A percentile compares a stretch with the other conserved stretches of the same genome.
Conservation (phyloP, 257 asterid genomes). For the Ballota nigra region DNA sequence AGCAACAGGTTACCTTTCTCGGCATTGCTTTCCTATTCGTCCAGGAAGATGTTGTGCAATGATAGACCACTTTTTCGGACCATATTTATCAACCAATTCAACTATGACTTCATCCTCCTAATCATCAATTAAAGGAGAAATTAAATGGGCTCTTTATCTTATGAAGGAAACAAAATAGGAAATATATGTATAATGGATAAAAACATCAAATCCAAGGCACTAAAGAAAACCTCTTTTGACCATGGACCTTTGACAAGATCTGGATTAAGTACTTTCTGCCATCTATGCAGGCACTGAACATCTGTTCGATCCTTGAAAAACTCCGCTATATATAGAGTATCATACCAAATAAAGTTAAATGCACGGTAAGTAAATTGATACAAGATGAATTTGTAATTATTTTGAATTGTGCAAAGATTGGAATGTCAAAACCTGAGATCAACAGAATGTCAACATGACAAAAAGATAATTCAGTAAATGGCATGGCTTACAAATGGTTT, state of each 20-base stretch:
- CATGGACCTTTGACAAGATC: constrained; percentile 99
- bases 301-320: constrained; percentile 94
- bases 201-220: constrained; percentile 12
- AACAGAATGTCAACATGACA: neutral
- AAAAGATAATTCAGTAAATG: neutral
- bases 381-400: neutral
- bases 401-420: neutral
- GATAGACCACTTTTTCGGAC: constrained; percentile 98
- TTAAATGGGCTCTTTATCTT: constrained; percentile 16
- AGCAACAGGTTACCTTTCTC: constrained; percentile 71
- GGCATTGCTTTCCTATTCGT: constrained; percentile 97
- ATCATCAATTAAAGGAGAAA: constrained; percentile 15
- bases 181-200: neutral
- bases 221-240: constrained; percentile 82
- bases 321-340: constrained; percentile 59
- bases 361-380: neutral
- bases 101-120: constrained; percentile 91
- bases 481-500: neutral
- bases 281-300: constrained; percentile 97
- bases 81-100: constrained; percentile 76
- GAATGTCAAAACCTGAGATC: constrained; percentile 11
- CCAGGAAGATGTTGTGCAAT: constrained; percentile 95
- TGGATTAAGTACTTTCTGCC: constrained; percentile 99
- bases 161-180: neutral
- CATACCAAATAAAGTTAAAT: constrained; percentile 18